Base-by-base conservation (phyloP, 495 filamentous ascomycete species). In the Penicillium malachiteum region DNA sequence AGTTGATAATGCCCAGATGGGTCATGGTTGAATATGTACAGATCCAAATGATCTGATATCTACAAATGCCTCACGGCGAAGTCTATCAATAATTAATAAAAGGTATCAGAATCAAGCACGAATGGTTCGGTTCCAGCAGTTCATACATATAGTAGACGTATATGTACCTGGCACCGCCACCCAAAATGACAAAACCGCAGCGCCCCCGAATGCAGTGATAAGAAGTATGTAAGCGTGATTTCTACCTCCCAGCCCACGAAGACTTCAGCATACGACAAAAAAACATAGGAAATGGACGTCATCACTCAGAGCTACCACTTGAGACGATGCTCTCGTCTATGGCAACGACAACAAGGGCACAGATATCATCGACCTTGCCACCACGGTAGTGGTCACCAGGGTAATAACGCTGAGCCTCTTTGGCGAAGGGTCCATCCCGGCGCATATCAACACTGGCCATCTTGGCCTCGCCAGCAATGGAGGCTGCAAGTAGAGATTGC, bases 351-450 rank as follows among this genome's bases (percentile, higher is more conserved):
- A 91, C 85, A 40, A 97, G 71, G 5, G 88, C 86, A 57, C 87
- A 91, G 42, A 96, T 95, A 65, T 97, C 92, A 65, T 97, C 92
- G 47, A 92, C 82, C 64, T 97, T 97, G 3, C 92, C 92, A 21
- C 92, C 92, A 43, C 81, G 84, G 79, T 86, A 96, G 39, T 81
- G 79, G 68, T 96, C 91, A n/a, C 84, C 71, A 0, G 92, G 92
- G 62, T 88, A 93, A 59, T 86, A 84, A 59, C 85, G 88, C 65
- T 93, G 89, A 35, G 96, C 91, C 70, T 96, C 93, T 68, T 87
- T 94, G 9, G 94, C 91, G 69, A 98, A 98, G 31, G 94, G 94
- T 0, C 94, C 91, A 68, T 98, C 90, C 39, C 87, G 71, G 53
- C 84, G 88, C 14, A 76, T 75, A 67, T 96, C 87, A 26, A 86